Evolutionary conservation across 2,329 filamentous ascomycete genomes (phyloP), one percentile per base, ranked within the genome.

Genomic region (Fusarium hainanense): DNA sequence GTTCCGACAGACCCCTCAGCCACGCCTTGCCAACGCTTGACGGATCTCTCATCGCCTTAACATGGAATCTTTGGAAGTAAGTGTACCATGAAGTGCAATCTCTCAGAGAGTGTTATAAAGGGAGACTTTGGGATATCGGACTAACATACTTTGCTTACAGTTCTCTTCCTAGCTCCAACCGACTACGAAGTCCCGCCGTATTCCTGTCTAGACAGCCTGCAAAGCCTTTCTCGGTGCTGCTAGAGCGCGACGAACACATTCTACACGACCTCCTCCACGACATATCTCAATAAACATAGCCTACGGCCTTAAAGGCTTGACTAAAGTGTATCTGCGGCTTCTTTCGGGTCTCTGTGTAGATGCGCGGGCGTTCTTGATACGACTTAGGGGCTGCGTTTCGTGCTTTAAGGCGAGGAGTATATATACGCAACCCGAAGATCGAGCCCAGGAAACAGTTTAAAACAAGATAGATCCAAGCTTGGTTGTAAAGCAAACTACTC

Each of bases 41-140:
- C 12, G 18, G 10, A 11, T 37, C 34, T n/a, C 6, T 10, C 6
- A n/a, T 37, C 18, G 10, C n/a, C 34, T 37, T 12, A 4, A n/a
- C 10, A 4, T 37, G 34, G 10, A n/a, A 9, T 12, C 3, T n/a
- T 37, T 37, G 6, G 34, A 37, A 37, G 34, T 37, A n/a, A 37
- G 18, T 37, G 34, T 1, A n/a, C 18, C 12, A 37, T 37, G 18
- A 37, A 37, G 0, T 11, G 18, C 10, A n/a, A 37, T 37, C 2
- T 3, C 34, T 37, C 4, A n/a, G 3, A 37, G 34, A 6, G 5
- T 37, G 6, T 0, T 12, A 3, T 12, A 7, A 0, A 37, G 6
- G 34, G 18, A 37, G 18, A 3, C 10, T 18, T 37, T 37, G 34
- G 5, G 7, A 37, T n/a, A n/a, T n/a, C 18, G 6, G 1, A 7